Evolutionary conservation across 1,139 yeast genomes (phyloP).

Genomic region (Suzukiozyma palmioleophila): DNA sequence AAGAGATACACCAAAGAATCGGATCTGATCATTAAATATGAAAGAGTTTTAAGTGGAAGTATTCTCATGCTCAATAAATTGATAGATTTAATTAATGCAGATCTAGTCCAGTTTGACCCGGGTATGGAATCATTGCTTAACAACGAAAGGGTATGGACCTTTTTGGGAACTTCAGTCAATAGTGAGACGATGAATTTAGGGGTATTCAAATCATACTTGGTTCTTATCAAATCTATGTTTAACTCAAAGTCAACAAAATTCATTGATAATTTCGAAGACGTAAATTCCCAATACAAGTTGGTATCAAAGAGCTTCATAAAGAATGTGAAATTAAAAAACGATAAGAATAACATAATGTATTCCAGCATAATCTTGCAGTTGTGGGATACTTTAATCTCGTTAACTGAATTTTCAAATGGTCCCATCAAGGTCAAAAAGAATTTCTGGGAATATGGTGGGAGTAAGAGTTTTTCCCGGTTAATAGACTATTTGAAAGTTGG

Average conservation of each 20-base stretch:
- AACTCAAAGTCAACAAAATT: constrained; percentile 10
- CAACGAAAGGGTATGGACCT: constrained; percentile 43
- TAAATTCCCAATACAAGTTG: constrained; percentile 35
- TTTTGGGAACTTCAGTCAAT: constrained; percentile 22
- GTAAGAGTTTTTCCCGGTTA: constrained; percentile 37
- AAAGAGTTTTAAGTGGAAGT: constrained; percentile 52
- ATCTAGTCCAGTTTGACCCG: constrained; percentile 7
- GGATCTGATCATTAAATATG: constrained; percentile 65
- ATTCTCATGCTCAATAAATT: constrained; percentile 47
- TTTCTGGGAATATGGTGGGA: constrained; percentile 51
- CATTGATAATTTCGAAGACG: constrained; percentile 13
- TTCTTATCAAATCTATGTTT: constrained; percentile 24
- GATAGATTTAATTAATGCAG: constrained; percentile 17
- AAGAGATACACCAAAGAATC: constrained; percentile 65
- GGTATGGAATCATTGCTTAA: constrained; percentile 28
- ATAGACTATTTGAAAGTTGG: constrained; percentile 47
- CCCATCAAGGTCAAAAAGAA: constrained; percentile 32
- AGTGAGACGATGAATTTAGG: constrained; percentile 34
- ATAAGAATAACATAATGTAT: constrained; percentile 30
- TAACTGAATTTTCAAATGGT: constrained; percentile 31
- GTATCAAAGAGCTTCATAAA: constrained; percentile 49
- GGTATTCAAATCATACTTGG: constrained; percentile 43
- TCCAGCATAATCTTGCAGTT: constrained; percentile 45
- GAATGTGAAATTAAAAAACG: constrained; percentile 40
- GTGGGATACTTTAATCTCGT: constrained; percentile 39